A percentile compares a stretch with the other conserved stretches of the same genome.
phyloP scores from a whole-genome alignment of 129 eudicot genomes.

The Helianthus tuberosus region DNA sequence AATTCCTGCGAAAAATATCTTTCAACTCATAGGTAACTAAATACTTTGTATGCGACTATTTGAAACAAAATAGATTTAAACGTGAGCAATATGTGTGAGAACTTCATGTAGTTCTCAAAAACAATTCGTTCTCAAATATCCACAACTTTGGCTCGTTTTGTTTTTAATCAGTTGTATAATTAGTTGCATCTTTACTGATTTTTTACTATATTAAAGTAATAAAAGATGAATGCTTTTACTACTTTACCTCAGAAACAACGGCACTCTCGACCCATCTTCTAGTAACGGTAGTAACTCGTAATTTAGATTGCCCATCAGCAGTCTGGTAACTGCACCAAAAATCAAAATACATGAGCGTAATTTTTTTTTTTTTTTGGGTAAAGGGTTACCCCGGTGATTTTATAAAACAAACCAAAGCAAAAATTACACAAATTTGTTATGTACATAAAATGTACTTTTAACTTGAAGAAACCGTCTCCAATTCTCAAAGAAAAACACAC shows the following conservation, averaged over 20 bases:
- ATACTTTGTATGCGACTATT: not conserved
- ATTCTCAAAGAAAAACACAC: not conserved
- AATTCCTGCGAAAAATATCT: conserved; percentile 59
- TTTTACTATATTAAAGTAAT: conserved; percentile 3
- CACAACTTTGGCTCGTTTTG: not conserved
- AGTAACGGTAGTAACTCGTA: conserved; percentile 78
- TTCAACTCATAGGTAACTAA: conserved; percentile 3
- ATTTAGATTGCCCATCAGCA: conserved; percentile 64
- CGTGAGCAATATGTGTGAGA: not conserved
- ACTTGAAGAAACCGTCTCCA: not conserved
- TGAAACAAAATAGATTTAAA: not conserved
- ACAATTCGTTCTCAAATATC: not conserved
- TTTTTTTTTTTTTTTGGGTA: no score
- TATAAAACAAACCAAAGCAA: no score
- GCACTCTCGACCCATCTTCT: conserved; percentile 84
- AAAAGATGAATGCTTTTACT: not conserved
- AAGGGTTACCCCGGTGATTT: no score
- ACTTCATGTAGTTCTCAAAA: not conserved
- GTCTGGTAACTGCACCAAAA: conserved; percentile 65
- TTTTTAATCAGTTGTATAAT: not conserved
- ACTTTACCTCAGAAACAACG: conserved; percentile 70
- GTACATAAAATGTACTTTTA: not conserved
- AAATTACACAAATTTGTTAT: not conserved
- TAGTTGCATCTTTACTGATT: not conserved
- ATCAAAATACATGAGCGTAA: not conserved